Evolutionary conservation across 1,139 yeast species (phyloP).

Genomic region (Kluyveromyces marxianus): DNA sequence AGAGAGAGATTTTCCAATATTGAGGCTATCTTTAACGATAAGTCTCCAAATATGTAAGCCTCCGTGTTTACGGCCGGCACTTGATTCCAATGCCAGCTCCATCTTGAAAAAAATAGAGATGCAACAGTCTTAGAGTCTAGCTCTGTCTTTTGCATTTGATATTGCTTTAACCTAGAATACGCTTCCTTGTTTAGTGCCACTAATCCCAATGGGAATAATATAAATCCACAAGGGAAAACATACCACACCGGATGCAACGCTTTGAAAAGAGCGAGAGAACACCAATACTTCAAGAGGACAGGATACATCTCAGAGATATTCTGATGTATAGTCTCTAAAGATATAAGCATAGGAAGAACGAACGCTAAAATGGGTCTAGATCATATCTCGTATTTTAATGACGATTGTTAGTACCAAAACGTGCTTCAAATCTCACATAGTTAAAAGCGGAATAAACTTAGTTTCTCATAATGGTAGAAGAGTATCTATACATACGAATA

Average conservation of each 20-base stretch:
- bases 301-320: slow-evolving; percentile 5
- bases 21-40: slow-evolving; percentile 1
- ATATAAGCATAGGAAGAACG: slow-evolving; percentile 1
- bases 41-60: slow-evolving; percentile 2
- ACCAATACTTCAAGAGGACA: slow-evolving; percentile 4
- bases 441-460: neutral
- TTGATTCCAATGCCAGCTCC: neutral
- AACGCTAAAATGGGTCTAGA: slow-evolving; percentile 2
- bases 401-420: neutral
- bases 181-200: slow-evolving; percentile 3
- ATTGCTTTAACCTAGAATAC: neutral
- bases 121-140: slow-evolving; percentile 3
- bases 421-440: neutral
- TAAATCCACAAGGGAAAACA: slow-evolving; percentile 4
- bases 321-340: slow-evolving; percentile 3
- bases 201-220: neutral
- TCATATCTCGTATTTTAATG: neutral
- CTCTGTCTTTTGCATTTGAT: slow-evolving; percentile 1
- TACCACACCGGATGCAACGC: slow-evolving; percentile 1
- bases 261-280: slow-evolving; percentile 1
- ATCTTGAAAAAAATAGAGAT: neutral
- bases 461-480: neutral
- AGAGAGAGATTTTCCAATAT: slow-evolving; percentile 2
- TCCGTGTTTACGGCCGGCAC: neutral
- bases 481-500: slow-evolving; percentile 2